phyloP scores from a whole-genome alignment of 2,329 filamentous ascomycete genomes.

The Bipolaris sorokiniana region DNA sequence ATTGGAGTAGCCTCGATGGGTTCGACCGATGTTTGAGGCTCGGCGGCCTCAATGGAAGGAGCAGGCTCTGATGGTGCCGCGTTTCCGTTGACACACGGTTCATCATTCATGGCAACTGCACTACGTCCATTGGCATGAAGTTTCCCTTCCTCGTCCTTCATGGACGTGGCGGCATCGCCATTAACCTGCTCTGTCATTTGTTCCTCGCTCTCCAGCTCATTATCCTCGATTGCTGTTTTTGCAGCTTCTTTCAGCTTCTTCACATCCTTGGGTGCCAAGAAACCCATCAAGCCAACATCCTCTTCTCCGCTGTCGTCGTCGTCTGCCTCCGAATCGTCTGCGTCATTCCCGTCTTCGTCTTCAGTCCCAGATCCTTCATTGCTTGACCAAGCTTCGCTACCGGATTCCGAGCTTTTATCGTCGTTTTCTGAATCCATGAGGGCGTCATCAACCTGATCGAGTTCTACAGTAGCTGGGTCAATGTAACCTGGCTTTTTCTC shows the following conservation, averaged over 20 bases:
- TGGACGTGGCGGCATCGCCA: slow-evolving; percentile 48
- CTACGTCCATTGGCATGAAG: slow-evolving; percentile 22
- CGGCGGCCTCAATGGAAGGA: background rate
- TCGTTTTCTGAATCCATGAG: slow-evolving; percentile 48
- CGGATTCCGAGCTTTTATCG: slow-evolving; percentile 37
- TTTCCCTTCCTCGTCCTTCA: slow-evolving; percentile 54
- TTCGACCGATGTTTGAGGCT: slow-evolving; percentile 22
- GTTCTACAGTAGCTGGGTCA: slow-evolving; percentile 46
- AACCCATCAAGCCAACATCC: slow-evolving; percentile 44
- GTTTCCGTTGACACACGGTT: slow-evolving; percentile 23
- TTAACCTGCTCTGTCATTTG: slow-evolving; percentile 23
- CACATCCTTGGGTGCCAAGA: slow-evolving; percentile 42
- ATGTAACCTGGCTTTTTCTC: slow-evolving; percentile 32
- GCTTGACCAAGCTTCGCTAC: slow-evolving; percentile 47
- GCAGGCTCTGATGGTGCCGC: background rate
- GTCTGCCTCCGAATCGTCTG: slow-evolving; percentile 18
- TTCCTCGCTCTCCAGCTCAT: slow-evolving; percentile 49
- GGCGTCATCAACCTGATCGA: slow-evolving; percentile 51
- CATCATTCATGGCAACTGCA: slow-evolving; percentile 6
- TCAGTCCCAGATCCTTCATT: slow-evolving; percentile 43
- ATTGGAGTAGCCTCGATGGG: slow-evolving; percentile 16
- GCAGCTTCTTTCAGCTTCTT: slow-evolving; percentile 45
- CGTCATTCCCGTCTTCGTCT: slow-evolving; percentile 25
- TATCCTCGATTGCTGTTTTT: slow-evolving; percentile 32
- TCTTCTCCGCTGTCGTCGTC: slow-evolving; percentile 46